Evolutionary conservation across 441 rosid species (phyloP), one percentile per base, ranked within the genome.

Genomic region (Erodium texanum): DNA sequence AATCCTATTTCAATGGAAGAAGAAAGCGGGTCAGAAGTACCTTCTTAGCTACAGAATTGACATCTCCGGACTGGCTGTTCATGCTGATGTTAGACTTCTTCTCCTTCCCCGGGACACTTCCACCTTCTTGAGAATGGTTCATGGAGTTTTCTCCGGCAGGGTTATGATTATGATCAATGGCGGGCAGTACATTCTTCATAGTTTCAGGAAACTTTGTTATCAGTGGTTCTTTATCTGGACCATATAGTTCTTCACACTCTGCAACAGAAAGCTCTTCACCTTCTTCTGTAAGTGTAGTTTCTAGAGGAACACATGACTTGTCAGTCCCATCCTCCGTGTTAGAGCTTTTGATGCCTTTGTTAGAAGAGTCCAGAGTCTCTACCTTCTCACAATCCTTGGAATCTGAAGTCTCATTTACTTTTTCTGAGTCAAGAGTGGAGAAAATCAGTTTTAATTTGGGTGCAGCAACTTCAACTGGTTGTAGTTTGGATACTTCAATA

Each of bases 201-300:
- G 66, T 63, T 14, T 52, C 85, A 50, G 87, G 80, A 73, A 83
- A 70, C 73, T 82, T 83, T 34, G 81, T 75, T 22, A 85, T 71
- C 54, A 83, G 70, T 54, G 93, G 87, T 76, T 90, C 93, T 80
- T 84, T 85, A 61, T 89, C 98, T 18, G 96, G 97, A 66, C 96
- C 97, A 75, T 87, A 92, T 65, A 89, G 74, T 76, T 87, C 98
- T 81, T 92, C 97, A 82, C 88, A 87, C 77, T 92, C 98, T 74
- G 87, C 86, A 61, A 79, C 63, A 69, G 90, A 89, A 75, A 81
- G 85, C 70, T 81, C 85, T 71, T 81, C 90, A 63, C 67, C 80
- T 64, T 77, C 88, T 73, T 80, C 86, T n/a, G 70, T 66, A 36
- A 71, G 77, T 66, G 73, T 58, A n/a, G 76, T 19, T 68, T 74